A percentile compares a stretch with the other conserved stretches of the same genome.
Conservation (phyloP, 495 filamentous ascomycete species). For the Aspergillus sclerotioniger region DNA sequence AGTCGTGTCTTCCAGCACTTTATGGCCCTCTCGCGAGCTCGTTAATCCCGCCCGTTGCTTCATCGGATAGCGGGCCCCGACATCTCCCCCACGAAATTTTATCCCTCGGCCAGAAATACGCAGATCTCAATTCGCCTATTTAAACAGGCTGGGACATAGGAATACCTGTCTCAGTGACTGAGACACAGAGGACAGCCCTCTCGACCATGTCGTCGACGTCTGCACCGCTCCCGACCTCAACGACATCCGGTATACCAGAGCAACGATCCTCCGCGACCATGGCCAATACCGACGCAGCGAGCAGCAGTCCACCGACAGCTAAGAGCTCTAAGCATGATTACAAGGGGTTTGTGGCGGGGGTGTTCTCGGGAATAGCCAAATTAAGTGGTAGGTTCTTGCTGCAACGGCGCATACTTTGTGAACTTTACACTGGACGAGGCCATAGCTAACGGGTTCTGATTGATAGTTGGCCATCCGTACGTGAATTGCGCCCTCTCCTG, state of each 20-base stretch:
- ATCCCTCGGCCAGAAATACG: not conserved
- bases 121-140: not conserved
- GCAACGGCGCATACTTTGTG: no score
- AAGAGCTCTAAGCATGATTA: slow-evolving; percentile 52
- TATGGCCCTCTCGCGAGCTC: slow-evolving; percentile 6
- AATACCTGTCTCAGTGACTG: not conserved
- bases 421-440: not conserved
- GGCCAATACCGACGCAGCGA: slow-evolving; percentile 3
- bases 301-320: slow-evolving; percentile 13
- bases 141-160: not conserved
- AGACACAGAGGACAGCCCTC: not conserved
- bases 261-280: slow-evolving; percentile 9
- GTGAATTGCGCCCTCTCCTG: slow-evolving; percentile 21
- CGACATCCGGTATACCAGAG: slow-evolving; percentile 17
- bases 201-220: slow-evolving; percentile 29
- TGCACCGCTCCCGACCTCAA: slow-evolving; percentile 20
- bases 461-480: slow-evolving; percentile 65
- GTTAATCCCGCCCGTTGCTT: not conserved
- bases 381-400: slow-evolving; percentile 61
- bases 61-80: slow-evolving; percentile 18
- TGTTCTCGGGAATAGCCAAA: slow-evolving; percentile 93
- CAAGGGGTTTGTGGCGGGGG: slow-evolving; percentile 90
- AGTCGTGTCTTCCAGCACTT: not conserved
- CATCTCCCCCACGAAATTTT: not conserved
- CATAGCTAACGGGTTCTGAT: slow-evolving; percentile 16